Evolutionary conservation across 2,329 filamentous ascomycete species (phyloP).

Genomic region (Arthroderma uncinatum): DNA sequence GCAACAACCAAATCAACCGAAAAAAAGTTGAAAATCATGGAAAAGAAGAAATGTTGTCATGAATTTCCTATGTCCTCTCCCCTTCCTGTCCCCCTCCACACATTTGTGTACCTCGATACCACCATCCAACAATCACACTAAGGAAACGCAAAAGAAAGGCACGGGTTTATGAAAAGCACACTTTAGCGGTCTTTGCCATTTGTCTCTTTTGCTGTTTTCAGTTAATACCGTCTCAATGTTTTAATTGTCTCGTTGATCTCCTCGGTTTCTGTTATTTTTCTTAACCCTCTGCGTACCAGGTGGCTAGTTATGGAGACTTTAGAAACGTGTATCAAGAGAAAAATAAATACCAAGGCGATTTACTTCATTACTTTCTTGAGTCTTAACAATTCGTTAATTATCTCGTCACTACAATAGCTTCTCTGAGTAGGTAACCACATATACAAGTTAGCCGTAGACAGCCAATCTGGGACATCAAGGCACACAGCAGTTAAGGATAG

Average conservation of each 20-base stretch:
- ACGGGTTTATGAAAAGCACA: not conserved
- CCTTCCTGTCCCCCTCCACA: not conserved
- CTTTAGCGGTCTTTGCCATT: not conserved
- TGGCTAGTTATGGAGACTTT: not conserved
- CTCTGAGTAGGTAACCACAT: no score
- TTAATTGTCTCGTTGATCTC: not conserved
- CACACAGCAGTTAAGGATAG: not conserved
- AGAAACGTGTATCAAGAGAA: conserved; percentile 4
- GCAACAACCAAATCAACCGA: not conserved
- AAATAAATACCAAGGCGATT: conserved; percentile 2
- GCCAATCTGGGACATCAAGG: no score
- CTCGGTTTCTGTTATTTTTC: not conserved
- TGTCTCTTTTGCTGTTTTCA: not conserved
- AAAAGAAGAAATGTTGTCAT: conserved; percentile 7
- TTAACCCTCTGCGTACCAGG: not conserved
- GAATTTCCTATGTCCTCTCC: conserved; percentile 4
- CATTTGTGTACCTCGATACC: not conserved
- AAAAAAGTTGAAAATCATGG: not conserved
- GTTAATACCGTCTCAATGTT: not conserved
- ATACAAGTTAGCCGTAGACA: no score
- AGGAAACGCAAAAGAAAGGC: not conserved
- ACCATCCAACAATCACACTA: not conserved
- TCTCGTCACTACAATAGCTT: no score
- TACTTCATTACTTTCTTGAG: not conserved
- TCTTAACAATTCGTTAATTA: no score